Evolutionary conservation across 352 stramenopile genomes (phyloP), one percentile per base, ranked within the genome.

Genomic region (Phytophthora multivora): DNA sequence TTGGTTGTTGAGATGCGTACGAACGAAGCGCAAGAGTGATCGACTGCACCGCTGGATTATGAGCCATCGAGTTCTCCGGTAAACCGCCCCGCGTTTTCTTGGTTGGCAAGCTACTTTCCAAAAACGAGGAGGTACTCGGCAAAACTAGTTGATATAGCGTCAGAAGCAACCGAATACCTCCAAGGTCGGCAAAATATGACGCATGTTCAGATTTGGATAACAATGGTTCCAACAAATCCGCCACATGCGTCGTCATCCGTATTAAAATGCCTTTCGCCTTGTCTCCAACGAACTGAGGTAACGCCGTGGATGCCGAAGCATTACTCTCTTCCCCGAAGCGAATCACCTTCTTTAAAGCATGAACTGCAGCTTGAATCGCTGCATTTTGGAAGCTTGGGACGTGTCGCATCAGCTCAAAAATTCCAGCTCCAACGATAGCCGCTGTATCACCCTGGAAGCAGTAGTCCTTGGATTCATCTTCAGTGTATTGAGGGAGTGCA

Each of bases 391-490:
- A 87, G 28, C 71, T 85, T 30, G 91, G 84, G 39, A 98, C 89
- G 70, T 99, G 96, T 5, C 96, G 87, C 91, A 99, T 98, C 19
- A 99, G 73, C 72, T 99, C 96, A 69, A 98, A 97, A 33, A 99
- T 75, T 10, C 96, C 96, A 5, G 89, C 91, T 2, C 95, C 96
- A 43, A 98, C 86, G 31, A 98, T 95, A 11, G 91, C 86, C 18
- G 93, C 83, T 46, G 98, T 92, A 65, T 98, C 96, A 41, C 90
- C 93, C 46, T 98, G 80, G 9, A 99, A 79, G 56, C 89, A 98
- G 13, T 63, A 75, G 39, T 97, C 68, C 62, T 79, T 68, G 59
- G 79, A 80, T 86, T 98, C 63, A 35, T 90, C 80, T 48, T 75
- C 56, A 3, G 85, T 92, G 71, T 98, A 98, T 51, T 88, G 80